Evolutionary conservation across 164 flowering plant species (phyloP).

Genomic region (Dillenia turbinata): DNA sequence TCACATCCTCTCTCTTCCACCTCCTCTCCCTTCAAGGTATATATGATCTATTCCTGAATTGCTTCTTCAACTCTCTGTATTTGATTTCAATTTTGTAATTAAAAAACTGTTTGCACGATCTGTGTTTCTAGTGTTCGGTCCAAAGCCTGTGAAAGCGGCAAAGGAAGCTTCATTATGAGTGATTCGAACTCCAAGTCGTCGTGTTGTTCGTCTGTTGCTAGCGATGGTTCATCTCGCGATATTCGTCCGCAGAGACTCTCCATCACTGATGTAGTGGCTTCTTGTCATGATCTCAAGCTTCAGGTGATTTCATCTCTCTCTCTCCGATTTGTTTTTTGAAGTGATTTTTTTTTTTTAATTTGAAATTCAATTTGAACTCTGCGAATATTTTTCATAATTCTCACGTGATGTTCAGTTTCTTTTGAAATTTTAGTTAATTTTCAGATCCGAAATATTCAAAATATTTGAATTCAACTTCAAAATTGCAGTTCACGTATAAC

Average conservation of each 20-base stretch:
- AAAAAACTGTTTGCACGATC: neutral
- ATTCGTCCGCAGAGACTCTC: slow-evolving; percentile 10
- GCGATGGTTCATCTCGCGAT: slow-evolving; percentile 21
- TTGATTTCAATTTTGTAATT: neutral
- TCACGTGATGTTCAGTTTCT: no score
- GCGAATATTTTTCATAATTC: no score
- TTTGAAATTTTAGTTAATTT: no score
- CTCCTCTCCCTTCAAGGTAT: neutral
- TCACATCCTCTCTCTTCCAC: neutral
- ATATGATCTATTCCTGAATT: neutral
- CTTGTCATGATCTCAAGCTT: slow-evolving; percentile 24
- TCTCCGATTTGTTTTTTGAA: neutral
- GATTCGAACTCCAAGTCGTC: slow-evolving; percentile 20
- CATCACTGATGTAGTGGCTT: slow-evolving; percentile 19
- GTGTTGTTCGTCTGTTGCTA: slow-evolving; percentile 21
- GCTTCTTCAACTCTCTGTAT: neutral
- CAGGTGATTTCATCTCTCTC: slow-evolving; percentile 24
- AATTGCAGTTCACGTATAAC: no score
- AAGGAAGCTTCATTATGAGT: slow-evolving; percentile 4
- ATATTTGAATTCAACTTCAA: no score
- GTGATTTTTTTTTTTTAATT: neutral
- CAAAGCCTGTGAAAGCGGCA: neutral
- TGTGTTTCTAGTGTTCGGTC: neutral
- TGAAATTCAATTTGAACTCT: neutral
- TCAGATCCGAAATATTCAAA: no score